Evolutionary conservation across 352 stramenopile species (phyloP).

Genomic region (Phytophthora rubi): DNA sequence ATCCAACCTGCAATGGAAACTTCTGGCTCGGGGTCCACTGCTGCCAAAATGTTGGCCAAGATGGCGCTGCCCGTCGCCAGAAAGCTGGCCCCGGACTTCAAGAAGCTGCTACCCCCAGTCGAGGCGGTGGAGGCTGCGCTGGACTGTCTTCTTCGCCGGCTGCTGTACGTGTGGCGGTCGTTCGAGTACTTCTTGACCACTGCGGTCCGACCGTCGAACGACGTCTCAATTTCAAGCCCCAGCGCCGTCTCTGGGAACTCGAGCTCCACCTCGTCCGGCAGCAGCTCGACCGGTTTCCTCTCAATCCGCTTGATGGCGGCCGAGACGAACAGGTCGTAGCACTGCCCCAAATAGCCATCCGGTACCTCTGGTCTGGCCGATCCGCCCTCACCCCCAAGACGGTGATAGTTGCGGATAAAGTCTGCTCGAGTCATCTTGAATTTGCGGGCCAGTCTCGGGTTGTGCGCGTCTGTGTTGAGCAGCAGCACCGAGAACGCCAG

Average conservation of each 20-base stretch:
- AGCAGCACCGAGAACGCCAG: slow-evolving; percentile 80
- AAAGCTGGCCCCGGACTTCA: slow-evolving; percentile 29
- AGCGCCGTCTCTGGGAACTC: slow-evolving; percentile 61
- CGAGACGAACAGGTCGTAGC: slow-evolving; percentile 69
- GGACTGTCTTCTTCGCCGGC: slow-evolving; percentile 26
- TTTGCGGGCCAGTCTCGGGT: slow-evolving; percentile 59
- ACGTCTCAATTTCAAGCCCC: slow-evolving; percentile 82
- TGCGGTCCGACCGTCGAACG: slow-evolving; percentile 69
- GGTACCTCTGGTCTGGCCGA: slow-evolving; percentile 46
- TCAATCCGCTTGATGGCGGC: slow-evolving; percentile 68
- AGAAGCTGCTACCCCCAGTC: slow-evolving; percentile 23
- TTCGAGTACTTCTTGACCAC: slow-evolving; percentile 66
- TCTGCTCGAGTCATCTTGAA: slow-evolving; percentile 82
- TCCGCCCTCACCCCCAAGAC: slow-evolving; percentile 41
- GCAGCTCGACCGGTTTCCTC: slow-evolving; percentile 49
- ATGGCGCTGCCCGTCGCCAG: slow-evolving; percentile 31
- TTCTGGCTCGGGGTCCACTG: slow-evolving; percentile 30
- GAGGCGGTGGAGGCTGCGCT: slow-evolving; percentile 14
- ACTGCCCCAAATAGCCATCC: slow-evolving; percentile 54
- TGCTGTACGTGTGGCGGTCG: slow-evolving; percentile 58
- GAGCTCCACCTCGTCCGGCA: slow-evolving; percentile 70
- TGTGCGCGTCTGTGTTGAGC: slow-evolving; percentile 85
- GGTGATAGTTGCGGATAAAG: slow-evolving; percentile 81
- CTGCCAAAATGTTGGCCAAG: slow-evolving; percentile 30
- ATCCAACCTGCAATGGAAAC: slow-evolving; percentile 59